Conservation (phyloP, 352 stramenopile genomes). For the Pythium diclinum region DNA sequence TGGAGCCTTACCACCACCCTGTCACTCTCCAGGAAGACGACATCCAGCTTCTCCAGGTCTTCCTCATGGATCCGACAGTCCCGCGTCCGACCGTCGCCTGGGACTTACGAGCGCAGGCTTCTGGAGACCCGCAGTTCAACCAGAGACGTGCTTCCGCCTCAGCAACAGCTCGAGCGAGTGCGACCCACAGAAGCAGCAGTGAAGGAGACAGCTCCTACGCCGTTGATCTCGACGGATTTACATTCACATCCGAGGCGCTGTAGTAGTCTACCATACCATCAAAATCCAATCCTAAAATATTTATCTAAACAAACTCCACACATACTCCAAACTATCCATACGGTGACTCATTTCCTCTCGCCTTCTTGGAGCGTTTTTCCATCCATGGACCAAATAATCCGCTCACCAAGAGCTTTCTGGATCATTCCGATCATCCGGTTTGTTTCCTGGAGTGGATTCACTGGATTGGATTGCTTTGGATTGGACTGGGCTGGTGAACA, state of each 20-base stretch:
- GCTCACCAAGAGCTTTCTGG: too few relatives aligned
- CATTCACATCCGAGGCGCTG: conserved; percentile 23
- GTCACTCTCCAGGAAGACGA: conserved; percentile 23
- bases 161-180: neutral
- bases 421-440: too few relatives aligned
- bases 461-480: neutral
- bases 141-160: neutral
- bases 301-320: neutral
- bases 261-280: conserved; percentile 6
- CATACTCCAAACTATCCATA: neutral
- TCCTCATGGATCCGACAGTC: conserved; percentile 13
- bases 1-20: conserved; percentile 25
- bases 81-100: neutral
- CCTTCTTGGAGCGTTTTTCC: too few relatives aligned
- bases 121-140: neutral
- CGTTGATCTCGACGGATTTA: conserved; percentile 25
- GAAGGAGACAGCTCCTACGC: conserved; percentile 7
- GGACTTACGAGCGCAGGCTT: neutral
- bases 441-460: neutral
- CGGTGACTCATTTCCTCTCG: too few relatives aligned
- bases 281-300: neutral
- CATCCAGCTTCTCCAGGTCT: conserved; percentile 23
- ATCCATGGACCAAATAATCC: too few relatives aligned
- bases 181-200: neutral
- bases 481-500: too few relatives aligned